A percentile compares a stretch with the other conserved stretches of the same genome.
These are phyloP conservation scores for Phlyctochytrium arcticum DNA, from an alignment of 192 early-diverging fungal genomes.

Conservation along the genomic window DNA sequence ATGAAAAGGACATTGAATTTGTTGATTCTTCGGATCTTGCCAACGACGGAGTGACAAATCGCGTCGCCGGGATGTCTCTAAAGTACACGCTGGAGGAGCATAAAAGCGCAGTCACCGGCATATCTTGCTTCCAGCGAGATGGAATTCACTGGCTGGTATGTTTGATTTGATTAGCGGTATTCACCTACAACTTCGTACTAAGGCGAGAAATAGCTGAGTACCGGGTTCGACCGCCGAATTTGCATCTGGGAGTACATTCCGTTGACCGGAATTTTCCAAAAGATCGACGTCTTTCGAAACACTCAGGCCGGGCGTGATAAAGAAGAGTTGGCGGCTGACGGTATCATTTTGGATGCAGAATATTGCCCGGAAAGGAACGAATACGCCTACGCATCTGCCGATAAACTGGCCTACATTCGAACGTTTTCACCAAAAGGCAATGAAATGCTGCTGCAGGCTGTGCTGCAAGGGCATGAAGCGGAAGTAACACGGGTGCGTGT, in stretches of 20 bases:
- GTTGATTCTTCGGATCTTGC: background rate
- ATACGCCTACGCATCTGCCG: slow-evolving; percentile 50
- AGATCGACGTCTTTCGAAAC: slow-evolving; percentile 49
- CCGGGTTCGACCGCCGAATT: slow-evolving; percentile 57
- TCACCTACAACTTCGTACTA: background rate
- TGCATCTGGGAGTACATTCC: slow-evolving; percentile 47
- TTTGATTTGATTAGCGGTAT: background rate
- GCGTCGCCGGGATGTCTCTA: slow-evolving; percentile 53
- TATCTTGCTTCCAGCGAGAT: slow-evolving; percentile 42
- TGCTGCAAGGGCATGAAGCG: slow-evolving; percentile 58
- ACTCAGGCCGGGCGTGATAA: slow-evolving; percentile 19
- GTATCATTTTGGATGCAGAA: slow-evolving; percentile 50
- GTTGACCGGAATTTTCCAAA: background rate
- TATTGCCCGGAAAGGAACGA: slow-evolving; percentile 50
- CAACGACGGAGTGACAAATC: slow-evolving; percentile 44
- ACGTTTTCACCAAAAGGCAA: slow-evolving; percentile 47
- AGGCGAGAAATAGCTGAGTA: slow-evolving; percentile 27
- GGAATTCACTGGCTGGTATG: slow-evolving; percentile 48
- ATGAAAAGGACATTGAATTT: slow-evolving; percentile 20
- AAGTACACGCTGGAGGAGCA: slow-evolving; percentile 48
- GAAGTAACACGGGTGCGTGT: slow-evolving; percentile 50
- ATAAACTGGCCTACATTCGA: slow-evolving; percentile 51
- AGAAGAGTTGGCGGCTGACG: slow-evolving; percentile 60
- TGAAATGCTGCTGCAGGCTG: slow-evolving; percentile 50
- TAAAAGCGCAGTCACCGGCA: slow-evolving; percentile 47